These are phyloP conservation scores for Trifolium dubium DNA, from an alignment of 306 rosid species.

Conservation along the genomic window DNA sequence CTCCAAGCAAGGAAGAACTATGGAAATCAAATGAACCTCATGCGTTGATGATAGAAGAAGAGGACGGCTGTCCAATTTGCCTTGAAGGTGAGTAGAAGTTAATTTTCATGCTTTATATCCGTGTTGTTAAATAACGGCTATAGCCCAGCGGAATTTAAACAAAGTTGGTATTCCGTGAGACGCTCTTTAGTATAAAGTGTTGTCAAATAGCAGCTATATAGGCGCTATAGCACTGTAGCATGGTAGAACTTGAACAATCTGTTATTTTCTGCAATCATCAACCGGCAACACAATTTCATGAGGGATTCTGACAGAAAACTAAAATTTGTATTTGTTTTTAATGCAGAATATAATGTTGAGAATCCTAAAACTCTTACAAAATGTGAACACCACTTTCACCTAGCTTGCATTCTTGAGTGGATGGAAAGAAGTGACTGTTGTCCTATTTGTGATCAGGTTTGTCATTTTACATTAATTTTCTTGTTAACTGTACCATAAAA, in stretches of 20 bases:
- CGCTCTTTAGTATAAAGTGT: not conserved
- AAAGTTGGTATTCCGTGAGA: not conserved
- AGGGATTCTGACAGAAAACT: constrained; percentile 26
- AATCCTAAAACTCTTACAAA: constrained; percentile 65
- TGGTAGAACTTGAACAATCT: not conserved
- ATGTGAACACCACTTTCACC: constrained; percentile 78
- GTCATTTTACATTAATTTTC: constrained; percentile 26
- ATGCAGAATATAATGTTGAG: constrained; percentile 68
- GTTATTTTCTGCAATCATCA: not conserved
- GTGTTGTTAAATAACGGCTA: not conserved
- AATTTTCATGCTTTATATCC: constrained; percentile 18
- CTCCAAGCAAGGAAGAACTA: constrained; percentile 54
- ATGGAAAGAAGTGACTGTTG: constrained; percentile 78
- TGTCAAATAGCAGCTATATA: not conserved
- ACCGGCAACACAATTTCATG: not conserved
- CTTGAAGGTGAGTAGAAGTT: constrained; percentile 65
- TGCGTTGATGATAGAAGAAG: constrained; percentile 61
- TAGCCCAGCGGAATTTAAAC: not conserved
- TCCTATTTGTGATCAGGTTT: constrained; percentile 84
- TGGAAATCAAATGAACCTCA: constrained; percentile 48
- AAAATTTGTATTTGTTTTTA: constrained; percentile 4
- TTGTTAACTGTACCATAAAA: constrained; percentile 21
- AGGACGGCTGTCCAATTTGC: constrained; percentile 86
- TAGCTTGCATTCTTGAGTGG: constrained; percentile 84
- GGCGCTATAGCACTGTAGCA: not conserved